phyloP scores from a whole-genome alignment of 768 basidiomycete species.

The Termitomyces eurrhizus region DNA sequence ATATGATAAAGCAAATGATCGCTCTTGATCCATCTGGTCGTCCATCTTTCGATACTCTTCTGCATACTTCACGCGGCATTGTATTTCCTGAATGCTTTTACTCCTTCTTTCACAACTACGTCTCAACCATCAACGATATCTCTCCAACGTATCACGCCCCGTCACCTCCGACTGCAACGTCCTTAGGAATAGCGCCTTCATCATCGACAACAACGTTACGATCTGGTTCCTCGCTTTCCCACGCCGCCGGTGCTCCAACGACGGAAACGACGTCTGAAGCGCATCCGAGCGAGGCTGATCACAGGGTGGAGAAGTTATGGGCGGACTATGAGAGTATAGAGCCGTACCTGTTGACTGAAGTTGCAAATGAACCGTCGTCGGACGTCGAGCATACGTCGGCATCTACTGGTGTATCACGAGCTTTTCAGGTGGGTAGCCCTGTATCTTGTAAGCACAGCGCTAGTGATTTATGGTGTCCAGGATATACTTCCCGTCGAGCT shows the following conservation, averaged over 20 bases:
- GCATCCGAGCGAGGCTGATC: slow-evolving; percentile 81
- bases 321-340: slow-evolving; percentile 82
- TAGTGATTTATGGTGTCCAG: slow-evolving; percentile 27
- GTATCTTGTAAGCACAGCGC: not conserved
- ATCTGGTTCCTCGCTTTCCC: slow-evolving; percentile 27
- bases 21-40: slow-evolving; percentile 70
- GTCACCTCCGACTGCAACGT: slow-evolving; percentile 29
- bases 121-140: slow-evolving; percentile 73
- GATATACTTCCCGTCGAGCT: slow-evolving; percentile 78
- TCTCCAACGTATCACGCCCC: slow-evolving; percentile 41
- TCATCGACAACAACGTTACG: slow-evolving; percentile 28
- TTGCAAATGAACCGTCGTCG: slow-evolving; percentile 41
- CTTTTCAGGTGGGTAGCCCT: slow-evolving; percentile 52
- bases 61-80: slow-evolving; percentile 69
- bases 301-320: slow-evolving; percentile 80
- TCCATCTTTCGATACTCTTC: slow-evolving; percentile 76
- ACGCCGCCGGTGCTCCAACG: slow-evolving; percentile 15
- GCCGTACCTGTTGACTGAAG: slow-evolving; percentile 56
- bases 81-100: slow-evolving; percentile 94
- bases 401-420: slow-evolving; percentile 34
- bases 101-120: slow-evolving; percentile 89
- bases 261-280: slow-evolving; percentile 31
- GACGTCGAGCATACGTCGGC: slow-evolving; percentile 52
- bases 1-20: slow-evolving; percentile 88
- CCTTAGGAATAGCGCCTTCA: slow-evolving; percentile 29